Evolutionary conservation across 75 land plant genomes (phyloP), one percentile per base, ranked within the genome.

Genomic region (Ceratopteris richardii): DNA sequence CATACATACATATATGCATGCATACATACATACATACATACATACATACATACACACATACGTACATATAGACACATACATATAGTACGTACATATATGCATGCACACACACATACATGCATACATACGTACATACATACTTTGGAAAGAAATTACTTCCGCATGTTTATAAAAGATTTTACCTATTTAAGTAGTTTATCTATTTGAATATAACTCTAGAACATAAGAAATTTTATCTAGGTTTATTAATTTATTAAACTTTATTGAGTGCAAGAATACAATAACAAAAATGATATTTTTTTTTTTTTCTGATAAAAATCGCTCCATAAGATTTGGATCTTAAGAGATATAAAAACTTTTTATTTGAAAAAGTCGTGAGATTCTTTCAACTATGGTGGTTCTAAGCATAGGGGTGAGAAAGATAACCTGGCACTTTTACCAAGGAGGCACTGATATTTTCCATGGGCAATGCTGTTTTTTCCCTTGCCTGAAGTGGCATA

Each of bases 71-170:
- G 3, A 33, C 9, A 33, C 9, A 33, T 33, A 33, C 9, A 33
- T 33, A 33, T 33, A 33, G 3, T 33, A 33, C 3, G 9, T 33
- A 33, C 3, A 33, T 33, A 9, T 33, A 46, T 46, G 14, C 48
- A 46, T 17, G 17, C 48, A 46, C 48, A 46, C 48, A 46, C 48
- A 46, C 48, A 46, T 17, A 46, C 48, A 46, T 17, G 17, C 48
- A 46, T 20, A 46, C 48, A 46, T 17, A 46, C 48, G 17, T 17
- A 46, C 48, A 46, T 17, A 46, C 21, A 20, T 17, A 46, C 48
- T 2, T 3, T 7, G 3, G 21, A 4, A 46, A 14, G 21, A 40
- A 40, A 40, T 40, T n/a, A n/a, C n/a, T n/a, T n/a, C n/a, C n/a
- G n/a, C n/a, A n/a, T n/a, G n/a, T n/a, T n/a, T n/a, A n/a, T n/a